Evolutionary conservation across 2,329 filamentous ascomycete species (phyloP), one percentile per base, ranked within the genome.

Genomic region (Cordyceps tenuipes): DNA sequence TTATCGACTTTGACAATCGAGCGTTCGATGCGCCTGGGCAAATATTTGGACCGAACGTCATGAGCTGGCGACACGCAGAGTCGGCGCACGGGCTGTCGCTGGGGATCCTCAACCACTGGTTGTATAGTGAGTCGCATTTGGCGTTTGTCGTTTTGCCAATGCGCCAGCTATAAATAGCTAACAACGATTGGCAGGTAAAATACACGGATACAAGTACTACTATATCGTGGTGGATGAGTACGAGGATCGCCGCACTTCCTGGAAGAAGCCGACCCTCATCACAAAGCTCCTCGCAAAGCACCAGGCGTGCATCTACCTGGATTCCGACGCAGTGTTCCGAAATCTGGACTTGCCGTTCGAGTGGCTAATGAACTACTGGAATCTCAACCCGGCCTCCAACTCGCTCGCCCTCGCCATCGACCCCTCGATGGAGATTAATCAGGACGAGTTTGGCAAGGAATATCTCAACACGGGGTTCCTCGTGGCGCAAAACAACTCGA

Each of bases 391-490:
- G 41, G 66, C 70, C 19, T 71, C 66, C 61, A 74, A 75, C 69
- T 74, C 76, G 17, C 69, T 78, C 50, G 73, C 75, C 52, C 70
- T 78, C 48, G 74, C 76, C 26, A 64, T 71, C 41, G 76, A 78
- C 36, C 76, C n/a, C n/a, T n/a, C 76, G 5, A 65, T 69, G 29
- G 61, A 73, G 41, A 66, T 67, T 66, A 78, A 78, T 68, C 67
- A 70, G 61, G 76, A 78, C 65, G 67, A 70, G 63, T 72, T 70
- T 26, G 71, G 70, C 61, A 74, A 72, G 59, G 64, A 71, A 64
- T 78, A 75, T 72, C 72, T 76, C 65, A 82, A 82, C 70, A 79
- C 79, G 1, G 79, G 79, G 19, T 81, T 82, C 71, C 79, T 82
- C 67, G 69, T 82, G 44, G 75, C 79, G 3, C 79, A 82, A 69